Percentiles rank a stretch among this genome's conserved stretches.
phyloP scores from a whole-genome alignment of 1,284 basidiomycete species.

The Marasmius oreades region DNA sequence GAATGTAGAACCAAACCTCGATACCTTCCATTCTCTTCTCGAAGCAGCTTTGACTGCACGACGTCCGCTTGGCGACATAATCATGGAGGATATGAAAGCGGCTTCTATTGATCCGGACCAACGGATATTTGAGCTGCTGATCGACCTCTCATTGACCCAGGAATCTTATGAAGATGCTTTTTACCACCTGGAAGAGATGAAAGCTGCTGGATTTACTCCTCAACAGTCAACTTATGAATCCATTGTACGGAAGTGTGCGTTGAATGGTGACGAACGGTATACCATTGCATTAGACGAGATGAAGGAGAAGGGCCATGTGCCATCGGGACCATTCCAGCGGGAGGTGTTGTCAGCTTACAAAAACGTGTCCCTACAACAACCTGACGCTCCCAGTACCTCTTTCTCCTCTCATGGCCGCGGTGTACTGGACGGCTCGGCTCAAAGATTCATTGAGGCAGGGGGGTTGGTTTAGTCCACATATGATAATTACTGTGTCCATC shows the following conservation, averaged over 20 bases:
- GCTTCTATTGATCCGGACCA: slow-evolving; percentile 50
- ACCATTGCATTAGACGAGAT: slow-evolving; percentile 71
- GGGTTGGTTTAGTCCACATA: background rate
- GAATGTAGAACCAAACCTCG: slow-evolving; percentile 50
- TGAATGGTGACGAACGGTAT: slow-evolving; percentile 57
- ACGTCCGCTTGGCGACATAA: slow-evolving; percentile 56
- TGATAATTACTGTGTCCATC: background rate
- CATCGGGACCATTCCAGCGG: background rate
- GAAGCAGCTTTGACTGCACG: slow-evolving; percentile 57
- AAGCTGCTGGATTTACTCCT: slow-evolving; percentile 56
- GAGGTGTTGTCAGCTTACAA: slow-evolving; percentile 4
- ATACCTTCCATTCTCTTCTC: slow-evolving; percentile 72
- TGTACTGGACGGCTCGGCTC: slow-evolving; percentile 26
- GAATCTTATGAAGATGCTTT: slow-evolving; percentile 81
- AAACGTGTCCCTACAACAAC: background rate
- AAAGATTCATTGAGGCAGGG: slow-evolving; percentile 32
- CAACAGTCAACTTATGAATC: slow-evolving; percentile 53
- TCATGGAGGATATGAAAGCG: slow-evolving; percentile 61
- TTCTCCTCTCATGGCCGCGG: no score
- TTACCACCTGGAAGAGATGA: slow-evolving; percentile 86
- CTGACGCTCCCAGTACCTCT: no score
- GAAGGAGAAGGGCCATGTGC: slow-evolving; percentile 32
- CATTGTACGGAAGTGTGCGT: slow-evolving; percentile 58
- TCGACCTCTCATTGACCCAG: slow-evolving; percentile 69
- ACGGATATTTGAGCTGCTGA: slow-evolving; percentile 63